phyloP scores from a whole-genome alignment of 768 basidiomycete species.

The Calocybe cyanea region DNA sequence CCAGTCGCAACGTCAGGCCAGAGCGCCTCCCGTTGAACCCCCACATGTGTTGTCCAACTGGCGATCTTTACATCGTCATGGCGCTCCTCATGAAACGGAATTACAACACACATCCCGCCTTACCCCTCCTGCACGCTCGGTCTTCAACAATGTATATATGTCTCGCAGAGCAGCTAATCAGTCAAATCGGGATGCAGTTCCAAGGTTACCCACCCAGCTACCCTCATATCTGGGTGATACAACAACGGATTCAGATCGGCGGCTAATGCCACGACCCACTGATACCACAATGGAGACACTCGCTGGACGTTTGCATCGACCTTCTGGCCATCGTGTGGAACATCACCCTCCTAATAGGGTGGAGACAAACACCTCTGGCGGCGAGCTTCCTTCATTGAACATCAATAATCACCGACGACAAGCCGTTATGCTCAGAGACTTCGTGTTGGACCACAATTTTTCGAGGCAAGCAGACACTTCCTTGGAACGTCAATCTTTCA shows the following conservation, averaged over 20 bases:
- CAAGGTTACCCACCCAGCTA: neutral
- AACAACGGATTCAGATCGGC: neutral
- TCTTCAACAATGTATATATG: neutral
- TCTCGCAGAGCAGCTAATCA: neutral
- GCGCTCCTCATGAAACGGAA: neutral
- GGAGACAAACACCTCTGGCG: neutral
- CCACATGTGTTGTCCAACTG: no score
- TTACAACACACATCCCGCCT: neutral
- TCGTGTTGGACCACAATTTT: neutral
- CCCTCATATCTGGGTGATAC: neutral
- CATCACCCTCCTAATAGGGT: neutral
- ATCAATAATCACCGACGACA: neutral
- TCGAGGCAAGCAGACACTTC: neutral
- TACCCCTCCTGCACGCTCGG: neutral
- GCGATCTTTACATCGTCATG: no score
- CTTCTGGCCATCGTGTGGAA: neutral
- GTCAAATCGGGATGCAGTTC: neutral
- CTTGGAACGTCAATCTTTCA: neutral
- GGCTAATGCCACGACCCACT: slow-evolving; percentile 2
- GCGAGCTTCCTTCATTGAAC: neutral
- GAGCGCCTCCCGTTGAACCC: slow-evolving; percentile 1
- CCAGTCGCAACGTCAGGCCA: slow-evolving; percentile 12
- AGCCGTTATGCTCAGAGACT: neutral
- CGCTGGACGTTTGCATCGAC: neutral
- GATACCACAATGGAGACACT: slow-evolving; percentile 10